These are phyloP conservation scores for Tuber borchii DNA, from an alignment of 495 filamentous ascomycete genomes.

Conservation along the genomic window DNA sequence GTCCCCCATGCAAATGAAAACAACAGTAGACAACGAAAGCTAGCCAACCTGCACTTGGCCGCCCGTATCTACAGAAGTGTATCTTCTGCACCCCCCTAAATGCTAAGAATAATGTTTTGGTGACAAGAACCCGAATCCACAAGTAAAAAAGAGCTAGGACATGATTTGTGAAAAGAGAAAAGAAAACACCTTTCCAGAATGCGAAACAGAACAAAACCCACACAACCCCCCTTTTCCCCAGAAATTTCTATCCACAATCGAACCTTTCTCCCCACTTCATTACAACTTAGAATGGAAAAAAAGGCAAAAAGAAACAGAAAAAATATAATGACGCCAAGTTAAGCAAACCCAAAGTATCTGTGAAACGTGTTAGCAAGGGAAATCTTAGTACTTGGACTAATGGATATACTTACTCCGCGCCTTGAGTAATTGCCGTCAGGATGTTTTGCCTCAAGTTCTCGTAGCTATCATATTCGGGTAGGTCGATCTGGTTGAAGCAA, in stretches of 20 bases:
- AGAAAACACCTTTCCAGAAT: conserved; percentile 25
- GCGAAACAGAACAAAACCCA: conserved; percentile 26
- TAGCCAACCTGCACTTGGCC: conserved; percentile 34
- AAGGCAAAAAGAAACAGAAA: conserved; percentile 20
- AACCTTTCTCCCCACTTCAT: background rate
- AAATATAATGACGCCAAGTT: conserved; percentile 36
- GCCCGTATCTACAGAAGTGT: conserved; percentile 13
- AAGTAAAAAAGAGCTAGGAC: conserved; percentile 9
- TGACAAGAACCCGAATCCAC: conserved; percentile 3
- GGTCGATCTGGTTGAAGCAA: conserved; percentile 99
- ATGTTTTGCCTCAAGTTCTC: conserved; percentile 79
- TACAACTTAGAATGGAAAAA: conserved; percentile 6
- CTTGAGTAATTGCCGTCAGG: conserved; percentile 88
- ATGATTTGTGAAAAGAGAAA: conserved; percentile 25
- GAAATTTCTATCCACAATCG: conserved; percentile 8
- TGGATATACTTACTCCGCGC: conserved; percentile 60
- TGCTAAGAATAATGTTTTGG: background rate
- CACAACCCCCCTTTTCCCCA: conserved; percentile 10
- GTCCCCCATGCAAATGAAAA: conserved; percentile 11
- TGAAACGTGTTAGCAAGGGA: conserved; percentile 13
- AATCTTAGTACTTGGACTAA: background rate
- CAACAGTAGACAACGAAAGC: conserved; percentile 33
- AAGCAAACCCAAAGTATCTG: conserved; percentile 87
- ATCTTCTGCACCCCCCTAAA: conserved; percentile 10
- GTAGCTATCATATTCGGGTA: conserved; percentile 97